phyloP scores from a whole-genome alignment of 345 rosid species.

The Aquilaria yunnanensis region DNA sequence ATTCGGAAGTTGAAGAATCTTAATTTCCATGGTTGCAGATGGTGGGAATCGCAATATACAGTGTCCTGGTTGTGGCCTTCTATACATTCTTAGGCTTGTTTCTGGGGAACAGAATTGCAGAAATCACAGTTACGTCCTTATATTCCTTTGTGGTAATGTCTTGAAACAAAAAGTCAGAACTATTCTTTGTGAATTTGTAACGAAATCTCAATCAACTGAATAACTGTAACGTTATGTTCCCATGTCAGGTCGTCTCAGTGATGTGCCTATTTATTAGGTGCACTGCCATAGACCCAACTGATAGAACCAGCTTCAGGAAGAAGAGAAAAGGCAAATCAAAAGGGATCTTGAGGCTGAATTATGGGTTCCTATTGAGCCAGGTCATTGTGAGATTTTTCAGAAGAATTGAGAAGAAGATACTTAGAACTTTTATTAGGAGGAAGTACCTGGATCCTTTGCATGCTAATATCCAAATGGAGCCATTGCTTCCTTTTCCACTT shows the following conservation, averaged over 20 bases:
- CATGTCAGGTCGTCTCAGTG: constrained; percentile 66
- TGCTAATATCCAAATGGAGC: constrained; percentile 55
- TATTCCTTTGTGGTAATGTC: constrained; percentile 68
- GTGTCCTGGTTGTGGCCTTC: constrained; percentile 59
- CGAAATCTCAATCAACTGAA: not conserved
- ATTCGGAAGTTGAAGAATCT: not conserved
- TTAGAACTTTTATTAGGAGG: constrained; percentile 65
- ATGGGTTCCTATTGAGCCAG: constrained; percentile 72
- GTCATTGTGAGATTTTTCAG: constrained; percentile 65
- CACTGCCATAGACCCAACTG: constrained; percentile 88
- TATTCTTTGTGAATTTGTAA: not conserved
- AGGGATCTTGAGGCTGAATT: constrained; percentile 52
- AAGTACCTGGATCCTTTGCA: constrained; percentile 82
- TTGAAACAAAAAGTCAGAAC: not conserved
- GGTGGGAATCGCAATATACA: constrained; percentile 72
- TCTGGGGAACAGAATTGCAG: constrained; percentile 71
- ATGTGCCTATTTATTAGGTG: constrained; percentile 73
- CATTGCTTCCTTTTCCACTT: constrained; percentile 84
- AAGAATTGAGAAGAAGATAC: constrained; percentile 81
- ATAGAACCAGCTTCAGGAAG: constrained; percentile 67
- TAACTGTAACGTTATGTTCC: not conserved
- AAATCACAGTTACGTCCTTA: constrained; percentile 48
- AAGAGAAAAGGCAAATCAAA: constrained; percentile 45
- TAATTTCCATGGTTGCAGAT: constrained; percentile 37
- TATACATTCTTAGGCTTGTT: constrained; percentile 78